Conservation (phyloP, 1,284 basidiomycete species). For the Ustilago shanxiensis region DNA sequence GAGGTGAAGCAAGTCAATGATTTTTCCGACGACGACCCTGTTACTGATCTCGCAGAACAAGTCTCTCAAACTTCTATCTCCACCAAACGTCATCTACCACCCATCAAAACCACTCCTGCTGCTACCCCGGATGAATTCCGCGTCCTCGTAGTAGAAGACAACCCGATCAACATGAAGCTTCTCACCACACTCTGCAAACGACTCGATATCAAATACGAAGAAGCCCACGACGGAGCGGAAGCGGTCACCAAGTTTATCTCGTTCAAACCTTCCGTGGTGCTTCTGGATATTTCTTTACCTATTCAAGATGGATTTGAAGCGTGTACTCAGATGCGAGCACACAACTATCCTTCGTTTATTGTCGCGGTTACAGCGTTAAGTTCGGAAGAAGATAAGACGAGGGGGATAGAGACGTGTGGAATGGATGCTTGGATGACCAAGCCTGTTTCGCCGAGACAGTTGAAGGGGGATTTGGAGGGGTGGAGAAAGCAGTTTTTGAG, state of each 20-base stretch:
- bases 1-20: slow-evolving; percentile 6
- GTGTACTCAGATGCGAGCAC: slow-evolving; percentile 54
- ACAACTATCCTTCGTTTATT: slow-evolving; percentile 43
- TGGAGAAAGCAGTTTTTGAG: slow-evolving; percentile 25
- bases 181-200: slow-evolving; percentile 53
- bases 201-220: slow-evolving; percentile 43
- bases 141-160: slow-evolving; percentile 63
- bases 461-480: slow-evolving; percentile 31
- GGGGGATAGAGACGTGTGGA: slow-evolving; percentile 52
- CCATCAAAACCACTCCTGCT: slow-evolving; percentile 16
- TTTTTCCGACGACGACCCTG: background rate
- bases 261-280: slow-evolving; percentile 53
- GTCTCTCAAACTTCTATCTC: background rate
- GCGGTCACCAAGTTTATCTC: slow-evolving; percentile 54
- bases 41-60: background rate
- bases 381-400: slow-evolving; percentile 52
- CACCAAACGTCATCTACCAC: slow-evolving; percentile 8
- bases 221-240: slow-evolving; percentile 58
- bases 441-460: slow-evolving; percentile 43
- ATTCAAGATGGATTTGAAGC: slow-evolving; percentile 60
- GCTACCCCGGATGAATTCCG: slow-evolving; percentile 40
- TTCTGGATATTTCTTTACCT: slow-evolving; percentile 63
- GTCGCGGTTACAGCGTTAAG: slow-evolving; percentile 61
- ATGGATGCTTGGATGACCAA: slow-evolving; percentile 65
- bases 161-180: slow-evolving; percentile 61